Conservation (phyloP, 345 rosid species). For the Aquilaria sinensis region DNA sequence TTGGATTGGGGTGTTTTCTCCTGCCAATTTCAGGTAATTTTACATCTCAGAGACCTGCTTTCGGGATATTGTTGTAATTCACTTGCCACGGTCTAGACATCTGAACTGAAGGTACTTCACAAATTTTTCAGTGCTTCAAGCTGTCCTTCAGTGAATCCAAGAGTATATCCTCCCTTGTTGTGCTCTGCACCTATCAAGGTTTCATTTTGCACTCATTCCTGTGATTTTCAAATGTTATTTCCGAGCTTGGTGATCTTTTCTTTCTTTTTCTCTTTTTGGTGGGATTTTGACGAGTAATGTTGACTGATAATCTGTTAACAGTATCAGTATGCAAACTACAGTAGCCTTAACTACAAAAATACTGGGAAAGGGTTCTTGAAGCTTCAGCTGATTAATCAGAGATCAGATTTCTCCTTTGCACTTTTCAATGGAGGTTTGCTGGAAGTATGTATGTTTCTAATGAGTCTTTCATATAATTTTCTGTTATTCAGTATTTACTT, state of each 20-base stretch:
- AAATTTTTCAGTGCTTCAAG: slow-evolving; percentile 36
- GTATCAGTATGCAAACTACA: slow-evolving; percentile 55
- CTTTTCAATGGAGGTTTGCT: slow-evolving; percentile 48
- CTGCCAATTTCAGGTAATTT: slow-evolving; percentile 58
- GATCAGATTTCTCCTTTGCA: slow-evolving; percentile 59
- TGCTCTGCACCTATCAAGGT: slow-evolving; percentile 67
- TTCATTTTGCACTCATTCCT: not conserved
- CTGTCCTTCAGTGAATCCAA: slow-evolving; percentile 34
- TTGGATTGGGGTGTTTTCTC: slow-evolving; percentile 82
- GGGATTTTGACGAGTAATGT: not conserved
- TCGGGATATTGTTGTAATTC: not conserved
- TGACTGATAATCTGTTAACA: slow-evolving; percentile 17
- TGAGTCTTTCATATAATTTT: not conserved
- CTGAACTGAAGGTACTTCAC: no score
- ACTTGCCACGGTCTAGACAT: no score
- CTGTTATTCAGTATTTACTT: not conserved
- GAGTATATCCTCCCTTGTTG: slow-evolving; percentile 33
- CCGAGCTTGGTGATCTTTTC: slow-evolving; percentile 2
- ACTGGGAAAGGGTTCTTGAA: slow-evolving; percentile 47
- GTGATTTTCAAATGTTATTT: no score
- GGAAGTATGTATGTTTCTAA: slow-evolving; percentile 39
- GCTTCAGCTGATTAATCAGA: slow-evolving; percentile 58
- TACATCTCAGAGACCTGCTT: not conserved
- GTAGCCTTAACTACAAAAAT: slow-evolving; percentile 32
- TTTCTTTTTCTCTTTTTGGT: not conserved